Evolutionary conservation across 345 rosid species (phyloP).

Genomic region (Hypericum androsaemum): DNA sequence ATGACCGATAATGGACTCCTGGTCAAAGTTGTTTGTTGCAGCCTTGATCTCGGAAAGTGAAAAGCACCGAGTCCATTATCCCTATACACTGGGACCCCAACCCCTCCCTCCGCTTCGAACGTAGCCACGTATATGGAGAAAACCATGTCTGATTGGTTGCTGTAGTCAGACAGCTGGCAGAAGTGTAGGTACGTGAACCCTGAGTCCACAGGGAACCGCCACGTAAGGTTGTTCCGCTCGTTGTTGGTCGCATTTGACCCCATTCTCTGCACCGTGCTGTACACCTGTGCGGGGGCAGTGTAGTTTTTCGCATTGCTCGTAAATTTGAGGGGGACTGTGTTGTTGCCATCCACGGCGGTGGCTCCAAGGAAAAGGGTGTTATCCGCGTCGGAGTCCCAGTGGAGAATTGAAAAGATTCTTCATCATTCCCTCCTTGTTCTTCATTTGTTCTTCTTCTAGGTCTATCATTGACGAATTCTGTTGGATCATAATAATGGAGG

Average conservation of each 20-base stretch:
- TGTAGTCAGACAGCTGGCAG: constrained; percentile 25
- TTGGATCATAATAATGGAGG: no score
- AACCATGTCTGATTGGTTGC: constrained; percentile 1
- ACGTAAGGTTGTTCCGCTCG: constrained; percentile 27
- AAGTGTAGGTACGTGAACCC: constrained; percentile 39
- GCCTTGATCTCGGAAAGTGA: no score
- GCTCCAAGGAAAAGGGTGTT: fast-evolving
- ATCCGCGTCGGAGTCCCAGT: constrained; percentile 11
- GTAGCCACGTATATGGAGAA: constrained; percentile 15
- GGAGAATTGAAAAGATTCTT: no score
- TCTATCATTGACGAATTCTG: no score
- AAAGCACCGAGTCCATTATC: no score
- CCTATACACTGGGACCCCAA: constrained; percentile 13
- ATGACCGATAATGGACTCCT: no score
- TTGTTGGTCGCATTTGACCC: neutral
- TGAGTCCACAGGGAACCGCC: constrained; percentile 34
- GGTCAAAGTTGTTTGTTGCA: no score
- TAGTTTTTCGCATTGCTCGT: neutral
- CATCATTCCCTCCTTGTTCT: no score
- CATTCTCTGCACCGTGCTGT: constrained; percentile 27
- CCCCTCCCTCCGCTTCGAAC: constrained; percentile 17
- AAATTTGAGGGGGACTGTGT: neutral
- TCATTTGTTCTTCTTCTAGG: no score
- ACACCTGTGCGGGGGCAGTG: constrained; percentile 25
- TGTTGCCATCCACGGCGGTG: no score